Evolutionary conservation across 768 basidiomycete species (phyloP).

Genomic region (Rubroboletus satanas): DNA sequence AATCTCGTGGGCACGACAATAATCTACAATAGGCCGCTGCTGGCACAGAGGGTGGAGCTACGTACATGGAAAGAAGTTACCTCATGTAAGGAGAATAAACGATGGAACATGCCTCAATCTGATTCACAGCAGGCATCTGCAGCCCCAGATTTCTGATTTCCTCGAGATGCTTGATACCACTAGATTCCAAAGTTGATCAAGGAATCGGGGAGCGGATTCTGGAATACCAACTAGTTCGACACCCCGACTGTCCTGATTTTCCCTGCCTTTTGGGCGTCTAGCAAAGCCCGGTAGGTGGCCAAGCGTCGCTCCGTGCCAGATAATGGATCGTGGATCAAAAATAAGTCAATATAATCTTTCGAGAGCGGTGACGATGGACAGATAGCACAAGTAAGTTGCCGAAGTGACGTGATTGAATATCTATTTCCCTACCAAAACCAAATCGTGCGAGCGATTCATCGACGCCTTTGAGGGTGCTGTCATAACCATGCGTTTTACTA

Average conservation of each 20-base stretch:
- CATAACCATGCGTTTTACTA: conserved; percentile 59
- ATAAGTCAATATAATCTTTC: conserved; percentile 65
- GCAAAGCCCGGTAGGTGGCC: conserved; percentile 67
- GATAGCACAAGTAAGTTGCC: conserved; percentile 1
- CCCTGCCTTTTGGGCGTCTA: conserved; percentile 57
- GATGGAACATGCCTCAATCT: conserved; percentile 59
- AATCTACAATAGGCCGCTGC: conserved; percentile 72
- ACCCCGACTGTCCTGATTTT: conserved; percentile 75
- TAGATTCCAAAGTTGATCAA: conserved; percentile 26
- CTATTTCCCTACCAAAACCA: conserved; percentile 47
- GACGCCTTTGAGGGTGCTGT: conserved; percentile 53
- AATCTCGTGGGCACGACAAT: conserved; percentile 59
- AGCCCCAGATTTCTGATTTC: conserved; percentile 64
- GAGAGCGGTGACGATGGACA: not conserved
- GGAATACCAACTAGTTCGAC: conserved; percentile 67
- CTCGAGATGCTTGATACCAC: conserved; percentile 67
- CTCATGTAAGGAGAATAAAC: not conserved
- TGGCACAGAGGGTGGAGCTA: conserved; percentile 83
- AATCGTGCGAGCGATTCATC: conserved; percentile 58
- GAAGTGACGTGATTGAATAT: conserved; percentile 3
- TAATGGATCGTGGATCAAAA: conserved; percentile 72
- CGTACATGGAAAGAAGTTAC: conserved; percentile 4
- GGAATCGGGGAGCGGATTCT: not conserved
- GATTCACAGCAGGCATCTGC: conserved; percentile 70
- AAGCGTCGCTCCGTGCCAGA: conserved; percentile 62